Percentiles rank a stretch among this genome's conserved stretches.
Conservation (phyloP, 176 grass and related monocot species). For the Bromus sterilis region DNA sequence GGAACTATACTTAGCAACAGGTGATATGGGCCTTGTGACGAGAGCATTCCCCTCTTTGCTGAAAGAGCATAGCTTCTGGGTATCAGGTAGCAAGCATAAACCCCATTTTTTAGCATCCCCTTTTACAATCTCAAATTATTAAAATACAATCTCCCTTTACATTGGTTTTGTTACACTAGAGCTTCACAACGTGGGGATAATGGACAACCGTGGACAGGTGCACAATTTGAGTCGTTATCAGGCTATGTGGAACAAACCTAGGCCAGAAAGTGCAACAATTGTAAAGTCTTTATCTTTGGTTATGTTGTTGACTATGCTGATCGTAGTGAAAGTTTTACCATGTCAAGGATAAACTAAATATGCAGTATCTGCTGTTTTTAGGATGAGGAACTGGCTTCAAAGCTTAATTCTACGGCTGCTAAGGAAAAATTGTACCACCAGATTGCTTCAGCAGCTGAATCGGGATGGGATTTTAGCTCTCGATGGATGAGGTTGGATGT, state of each 20-base stretch:
- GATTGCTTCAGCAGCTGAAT: slow-evolving; percentile 86
- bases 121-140: slow-evolving; percentile 14
- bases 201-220: slow-evolving; percentile 38
- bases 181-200: slow-evolving; percentile 68
- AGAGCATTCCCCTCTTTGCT: slow-evolving; percentile 51
- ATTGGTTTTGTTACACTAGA: slow-evolving; percentile 37
- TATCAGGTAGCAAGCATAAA: slow-evolving; percentile 53
- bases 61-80: slow-evolving; percentile 93
- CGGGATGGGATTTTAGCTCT: slow-evolving; percentile 99
- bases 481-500: slow-evolving; percentile 89
- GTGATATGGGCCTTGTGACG: slow-evolving; percentile 57
- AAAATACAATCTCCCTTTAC: not conserved
- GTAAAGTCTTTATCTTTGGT: slow-evolving; percentile 27
- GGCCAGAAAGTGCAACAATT: slow-evolving; percentile 78
- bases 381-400: slow-evolving; percentile 67
- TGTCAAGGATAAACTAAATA: not conserved
- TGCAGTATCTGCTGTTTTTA: slow-evolving; percentile 12
- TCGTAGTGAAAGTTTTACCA: not conserved
- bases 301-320: not conserved
- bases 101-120: not conserved
- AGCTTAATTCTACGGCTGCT: slow-evolving; percentile 36
- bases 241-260: slow-evolving; percentile 84
- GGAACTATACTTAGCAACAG: slow-evolving; percentile 62
- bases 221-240: slow-evolving; percentile 74
- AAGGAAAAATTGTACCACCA: slow-evolving; percentile 68